Conservation (phyloP, 371 early-diverging fungal genomes). For the Fennellomyces sp. region DNA sequence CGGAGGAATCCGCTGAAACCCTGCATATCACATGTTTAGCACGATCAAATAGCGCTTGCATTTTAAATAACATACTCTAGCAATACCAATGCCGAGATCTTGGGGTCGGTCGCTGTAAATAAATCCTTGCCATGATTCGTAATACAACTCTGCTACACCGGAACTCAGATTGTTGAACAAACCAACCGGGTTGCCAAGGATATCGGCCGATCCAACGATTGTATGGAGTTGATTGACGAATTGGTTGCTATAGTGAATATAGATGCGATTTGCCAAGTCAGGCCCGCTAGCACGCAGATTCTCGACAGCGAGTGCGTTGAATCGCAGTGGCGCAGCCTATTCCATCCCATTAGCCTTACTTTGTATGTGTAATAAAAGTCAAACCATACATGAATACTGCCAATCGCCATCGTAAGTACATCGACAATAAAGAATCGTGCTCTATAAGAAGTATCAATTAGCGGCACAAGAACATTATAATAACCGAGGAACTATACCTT, state of each 20-base stretch:
- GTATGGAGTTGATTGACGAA: constrained; percentile 90
- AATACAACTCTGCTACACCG: constrained; percentile 95
- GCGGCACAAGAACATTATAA: neutral
- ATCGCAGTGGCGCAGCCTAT: constrained; percentile 85
- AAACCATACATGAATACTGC: constrained; percentile 84
- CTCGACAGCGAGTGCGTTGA: constrained; percentile 92
- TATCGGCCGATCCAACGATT: constrained; percentile 95
- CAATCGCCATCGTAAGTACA: constrained; percentile 95
- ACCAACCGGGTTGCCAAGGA: constrained; percentile 98
- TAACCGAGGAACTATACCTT: neutral
- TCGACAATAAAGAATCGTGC: constrained; percentile 64
- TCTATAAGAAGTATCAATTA: neutral
- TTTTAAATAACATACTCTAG: constrained; percentile 57
- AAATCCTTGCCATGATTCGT: constrained; percentile 97
- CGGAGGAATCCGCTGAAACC: constrained; percentile 91
- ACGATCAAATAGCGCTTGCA: neutral
- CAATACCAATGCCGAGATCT: constrained; percentile 94
- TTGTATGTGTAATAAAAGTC: neutral
- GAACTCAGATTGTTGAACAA: constrained; percentile 93
- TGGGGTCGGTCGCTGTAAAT: constrained; percentile 95
- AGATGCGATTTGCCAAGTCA: constrained; percentile 79
- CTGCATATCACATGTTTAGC: constrained; percentile 25
- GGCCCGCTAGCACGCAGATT: constrained; percentile 84
- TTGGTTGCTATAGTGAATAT: constrained; percentile 89
- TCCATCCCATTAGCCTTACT: neutral